phyloP scores from a whole-genome alignment of 129 eudicot genomes.

The Silybum marianum region DNA sequence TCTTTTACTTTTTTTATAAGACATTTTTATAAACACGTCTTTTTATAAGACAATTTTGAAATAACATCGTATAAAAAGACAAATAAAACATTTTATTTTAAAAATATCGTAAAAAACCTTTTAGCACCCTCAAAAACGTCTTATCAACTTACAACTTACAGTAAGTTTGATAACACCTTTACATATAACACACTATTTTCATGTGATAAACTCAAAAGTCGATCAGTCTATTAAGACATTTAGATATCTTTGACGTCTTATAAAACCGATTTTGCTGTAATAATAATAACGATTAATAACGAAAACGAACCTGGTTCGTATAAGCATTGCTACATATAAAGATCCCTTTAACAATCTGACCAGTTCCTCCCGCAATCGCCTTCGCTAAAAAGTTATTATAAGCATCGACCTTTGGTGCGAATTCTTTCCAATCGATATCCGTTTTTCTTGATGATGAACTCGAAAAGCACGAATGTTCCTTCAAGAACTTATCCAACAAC shows the following conservation, averaged over 20 bases:
- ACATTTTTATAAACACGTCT: too few species aligned
- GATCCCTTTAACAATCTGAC: constrained; percentile 89
- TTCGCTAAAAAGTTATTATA: constrained; percentile 79
- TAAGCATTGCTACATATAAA: constrained; percentile 84
- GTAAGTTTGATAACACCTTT: too few species aligned
- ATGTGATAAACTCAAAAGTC: too few species aligned
- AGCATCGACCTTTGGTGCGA: constrained; percentile 75
- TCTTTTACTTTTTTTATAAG: not conserved
- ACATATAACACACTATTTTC: too few species aligned
- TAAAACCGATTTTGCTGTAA: too few species aligned
- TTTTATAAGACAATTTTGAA: too few species aligned
- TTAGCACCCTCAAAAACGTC: too few species aligned
- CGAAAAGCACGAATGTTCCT: constrained; percentile 54
- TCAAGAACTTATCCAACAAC: constrained; percentile 61
- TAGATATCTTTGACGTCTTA: too few species aligned
- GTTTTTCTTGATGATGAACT: constrained; percentile 31
- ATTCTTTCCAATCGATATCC: constrained; percentile 82
- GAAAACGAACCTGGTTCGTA: constrained; percentile 65
- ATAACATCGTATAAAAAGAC: too few species aligned
- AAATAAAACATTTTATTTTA: too few species aligned
- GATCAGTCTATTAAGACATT: too few species aligned
- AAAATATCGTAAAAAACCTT: not conserved
- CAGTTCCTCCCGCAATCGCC: constrained; percentile 95
- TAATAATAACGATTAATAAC: not conserved
- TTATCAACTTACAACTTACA: not conserved